These are phyloP conservation scores for Sarocladium kiliense DNA, from an alignment of 2,329 filamentous ascomycete species.

Conservation along the genomic window DNA sequence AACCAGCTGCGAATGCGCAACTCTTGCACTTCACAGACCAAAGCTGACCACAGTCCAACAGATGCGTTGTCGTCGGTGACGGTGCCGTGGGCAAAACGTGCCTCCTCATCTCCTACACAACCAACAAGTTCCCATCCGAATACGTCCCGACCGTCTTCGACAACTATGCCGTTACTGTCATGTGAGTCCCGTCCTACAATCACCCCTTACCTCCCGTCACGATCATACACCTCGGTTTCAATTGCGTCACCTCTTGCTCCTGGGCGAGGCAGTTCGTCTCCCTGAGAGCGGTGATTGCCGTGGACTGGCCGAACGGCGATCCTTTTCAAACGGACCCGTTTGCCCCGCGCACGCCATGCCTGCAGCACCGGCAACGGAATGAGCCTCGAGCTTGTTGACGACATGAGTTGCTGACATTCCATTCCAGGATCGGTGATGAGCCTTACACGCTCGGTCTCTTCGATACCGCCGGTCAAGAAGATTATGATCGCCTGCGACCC, in stretches of 20 bases:
- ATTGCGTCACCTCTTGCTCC: background rate
- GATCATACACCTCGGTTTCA: background rate
- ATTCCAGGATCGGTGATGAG: slow-evolving; percentile 94
- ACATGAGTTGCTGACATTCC: background rate
- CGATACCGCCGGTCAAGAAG: slow-evolving; percentile 98
- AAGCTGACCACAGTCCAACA: slow-evolving; percentile 31
- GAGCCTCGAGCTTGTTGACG: background rate
- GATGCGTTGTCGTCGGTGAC: slow-evolving; percentile 98
- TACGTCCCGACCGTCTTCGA: slow-evolving; percentile 99
- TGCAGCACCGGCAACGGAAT: background rate
- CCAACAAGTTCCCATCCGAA: slow-evolving; percentile 99
- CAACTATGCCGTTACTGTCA: slow-evolving; percentile 99
- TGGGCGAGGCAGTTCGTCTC: background rate
- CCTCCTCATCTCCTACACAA: slow-evolving; percentile 97
- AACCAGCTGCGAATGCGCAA: background rate
- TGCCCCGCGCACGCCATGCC: background rate
- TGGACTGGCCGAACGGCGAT: background rate
- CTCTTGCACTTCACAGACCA: background rate
- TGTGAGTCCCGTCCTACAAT: slow-evolving; percentile 49
- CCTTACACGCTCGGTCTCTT: slow-evolving; percentile 96
- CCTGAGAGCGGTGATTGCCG: background rate
- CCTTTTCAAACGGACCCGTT: background rate
- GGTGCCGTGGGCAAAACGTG: slow-evolving; percentile 99
- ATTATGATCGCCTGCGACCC: slow-evolving; percentile 95
- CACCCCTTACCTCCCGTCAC: background rate